Evolutionary conservation across 164 flowering plant species (phyloP), one percentile per base, ranked within the genome.

Genomic region (Liriodendron chinense): DNA sequence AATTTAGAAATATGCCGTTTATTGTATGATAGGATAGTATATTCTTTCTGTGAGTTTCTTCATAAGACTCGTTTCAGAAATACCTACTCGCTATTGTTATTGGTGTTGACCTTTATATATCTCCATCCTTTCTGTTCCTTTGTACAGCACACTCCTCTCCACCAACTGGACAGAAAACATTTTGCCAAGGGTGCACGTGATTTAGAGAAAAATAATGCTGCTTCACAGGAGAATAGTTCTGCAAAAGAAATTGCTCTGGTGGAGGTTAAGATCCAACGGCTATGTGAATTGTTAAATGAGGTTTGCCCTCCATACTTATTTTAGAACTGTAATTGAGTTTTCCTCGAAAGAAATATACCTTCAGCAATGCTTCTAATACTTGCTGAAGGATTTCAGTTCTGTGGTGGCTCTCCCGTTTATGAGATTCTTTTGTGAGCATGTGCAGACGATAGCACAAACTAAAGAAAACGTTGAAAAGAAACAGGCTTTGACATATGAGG

Each of bases 401-500:
- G 47, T 64, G 28, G 28, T 62, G 57, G 68, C 9, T 66, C 20
- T 22, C 50, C 22, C 9, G 12, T 22, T 56, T 53, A 18, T 74
- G 63, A 48, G 16, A 26, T 47, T 48, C 23, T 72, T 26, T 74
- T 69, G 23, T 75, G 50, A 77, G 56, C 62, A 72, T 72, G 47
- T 83, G 76, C 86, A 96, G 98, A 89, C 89, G 53, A 93, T 96
- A 43, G 76, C 77, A 26, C 88, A 88, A 80, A 96, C 99, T 53
- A 96, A 91, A 78, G 95, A 93, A 78, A 96, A 94, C 83, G 77
- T 91, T 56, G 92, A 85, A 85, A 96, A 94, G 90, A 96, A 96
- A 75, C 99, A 96, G 78, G 96, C 98, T 59, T 77, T 92, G 90
- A 96, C 98, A 50, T 91, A 90, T 69, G 98, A 93, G 70, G 99